phyloP scores from a whole-genome alignment of 1,284 basidiomycete genomes.

The Puccinia novopanici region DNA sequence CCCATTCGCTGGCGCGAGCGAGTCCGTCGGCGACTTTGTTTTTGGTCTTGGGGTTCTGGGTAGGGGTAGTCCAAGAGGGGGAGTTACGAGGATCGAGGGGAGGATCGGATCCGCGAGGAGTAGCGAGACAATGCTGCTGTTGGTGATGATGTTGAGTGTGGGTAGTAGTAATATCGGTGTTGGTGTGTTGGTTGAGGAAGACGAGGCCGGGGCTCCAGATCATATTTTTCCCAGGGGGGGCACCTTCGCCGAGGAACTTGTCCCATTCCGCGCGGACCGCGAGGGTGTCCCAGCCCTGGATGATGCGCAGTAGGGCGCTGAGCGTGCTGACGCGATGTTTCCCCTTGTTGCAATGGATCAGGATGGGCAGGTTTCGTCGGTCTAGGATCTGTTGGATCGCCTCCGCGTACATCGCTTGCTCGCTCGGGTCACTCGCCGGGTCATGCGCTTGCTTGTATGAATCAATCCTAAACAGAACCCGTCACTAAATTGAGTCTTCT shows the following conservation, averaged over 20 bases:
- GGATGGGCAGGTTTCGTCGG: constrained; percentile 34
- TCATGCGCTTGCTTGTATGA: constrained; percentile 28
- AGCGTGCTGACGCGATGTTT: constrained; percentile 28
- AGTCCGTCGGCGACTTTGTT: constrained; percentile 24
- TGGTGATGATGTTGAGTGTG: background rate
- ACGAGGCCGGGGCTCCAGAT: constrained; percentile 46
- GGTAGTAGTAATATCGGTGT: background rate
- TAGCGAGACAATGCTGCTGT: background rate
- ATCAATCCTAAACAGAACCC: too few relatives aligned
- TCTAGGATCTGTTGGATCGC: constrained; percentile 35
- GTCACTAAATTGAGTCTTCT: too few relatives aligned
- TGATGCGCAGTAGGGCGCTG: constrained; percentile 20
- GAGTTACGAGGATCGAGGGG: background rate
- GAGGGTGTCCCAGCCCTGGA: constrained; percentile 30
- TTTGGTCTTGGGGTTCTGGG: constrained; percentile 29
- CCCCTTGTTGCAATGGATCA: constrained; percentile 46
- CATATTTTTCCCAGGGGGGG: constrained; percentile 44
- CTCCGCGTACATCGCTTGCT: background rate
- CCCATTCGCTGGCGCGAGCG: constrained; percentile 32
- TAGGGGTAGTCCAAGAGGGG: background rate
- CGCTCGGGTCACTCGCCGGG: background rate
- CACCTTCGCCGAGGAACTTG: constrained; percentile 41
- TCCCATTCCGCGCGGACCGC: constrained; percentile 32
- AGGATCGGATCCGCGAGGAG: background rate
- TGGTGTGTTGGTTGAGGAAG: constrained; percentile 7